A percentile compares a stretch with the other conserved stretches of the same genome.
phyloP scores from a whole-genome alignment of 139 green algal genomes.

The Chlorella sorokiniana region DNA sequence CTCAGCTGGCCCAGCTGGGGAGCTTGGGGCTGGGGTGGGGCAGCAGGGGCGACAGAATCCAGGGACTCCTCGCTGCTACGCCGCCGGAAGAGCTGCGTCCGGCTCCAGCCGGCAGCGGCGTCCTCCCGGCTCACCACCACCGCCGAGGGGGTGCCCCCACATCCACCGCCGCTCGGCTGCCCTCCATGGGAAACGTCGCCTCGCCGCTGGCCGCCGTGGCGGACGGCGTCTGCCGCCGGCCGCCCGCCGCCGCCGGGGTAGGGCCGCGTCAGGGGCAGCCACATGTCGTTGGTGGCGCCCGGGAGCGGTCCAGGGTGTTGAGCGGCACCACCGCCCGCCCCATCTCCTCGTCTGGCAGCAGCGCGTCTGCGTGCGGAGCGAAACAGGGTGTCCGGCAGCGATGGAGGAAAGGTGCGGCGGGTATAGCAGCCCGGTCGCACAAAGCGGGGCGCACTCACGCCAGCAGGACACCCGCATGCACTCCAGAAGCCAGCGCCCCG shows the following conservation, averaged over 20 bases:
- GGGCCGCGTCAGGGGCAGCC: slow-evolving; percentile 3
- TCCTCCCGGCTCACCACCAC: background rate
- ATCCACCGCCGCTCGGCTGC: too few species aligned
- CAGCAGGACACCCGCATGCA: too few species aligned
- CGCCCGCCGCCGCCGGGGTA: background rate
- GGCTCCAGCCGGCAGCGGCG: background rate
- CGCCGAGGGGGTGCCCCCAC: too few species aligned
- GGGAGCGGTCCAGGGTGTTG: slow-evolving; percentile 18
- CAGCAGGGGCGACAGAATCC: background rate
- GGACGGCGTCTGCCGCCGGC: background rate
- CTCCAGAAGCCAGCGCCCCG: too few species aligned
- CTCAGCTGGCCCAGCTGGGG: background rate
- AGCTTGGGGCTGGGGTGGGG: background rate
- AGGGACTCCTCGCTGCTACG: too few species aligned
- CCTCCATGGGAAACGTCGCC: too few species aligned
- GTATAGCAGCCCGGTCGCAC: too few species aligned
- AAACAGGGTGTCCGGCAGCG: too few species aligned
- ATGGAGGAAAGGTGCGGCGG: too few species aligned
- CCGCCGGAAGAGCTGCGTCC: too few species aligned
- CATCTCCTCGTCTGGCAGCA: slow-evolving; percentile 17
- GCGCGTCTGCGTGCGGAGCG: background rate
- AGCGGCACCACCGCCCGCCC: slow-evolving; percentile 25
- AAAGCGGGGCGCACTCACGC: too few species aligned
- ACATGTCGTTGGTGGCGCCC: slow-evolving; percentile 14
- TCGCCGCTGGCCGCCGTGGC: too few species aligned